Conservation (phyloP, 1,284 basidiomycete species). For the Moesziomyces antarcticus region DNA sequence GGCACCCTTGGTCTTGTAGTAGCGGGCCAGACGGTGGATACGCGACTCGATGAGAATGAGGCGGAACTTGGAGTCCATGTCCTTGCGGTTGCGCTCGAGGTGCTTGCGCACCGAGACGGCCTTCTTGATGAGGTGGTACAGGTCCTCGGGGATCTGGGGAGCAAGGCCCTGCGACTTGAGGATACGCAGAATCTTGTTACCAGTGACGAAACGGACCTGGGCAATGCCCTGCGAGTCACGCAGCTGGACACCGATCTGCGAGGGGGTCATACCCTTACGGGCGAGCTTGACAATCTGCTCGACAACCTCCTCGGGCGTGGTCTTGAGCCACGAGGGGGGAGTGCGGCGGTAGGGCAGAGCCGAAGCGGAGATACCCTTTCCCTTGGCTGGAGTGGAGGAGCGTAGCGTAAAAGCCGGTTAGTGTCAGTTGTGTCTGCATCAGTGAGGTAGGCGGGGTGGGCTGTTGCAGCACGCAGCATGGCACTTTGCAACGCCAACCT, state of each 20-base stretch:
- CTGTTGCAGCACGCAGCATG: too few relatives aligned
- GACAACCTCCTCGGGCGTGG: conserved; percentile 91
- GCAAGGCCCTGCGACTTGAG: conserved; percentile 95
- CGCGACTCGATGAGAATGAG: conserved; percentile 97
- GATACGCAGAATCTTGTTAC: conserved; percentile 99
- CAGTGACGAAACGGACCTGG: conserved; percentile 93
- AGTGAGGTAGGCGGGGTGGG: neutral
- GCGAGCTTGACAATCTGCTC: conserved; percentile 98
- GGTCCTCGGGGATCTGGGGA: conserved; percentile 97
- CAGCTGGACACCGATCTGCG: conserved; percentile 97
- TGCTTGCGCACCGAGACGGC: conserved; percentile 99
- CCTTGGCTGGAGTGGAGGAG: conserved; percentile 53
- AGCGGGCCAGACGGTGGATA: conserved; percentile 92
- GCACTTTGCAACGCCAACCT: too few relatives aligned
- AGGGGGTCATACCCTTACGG: conserved; percentile 96
- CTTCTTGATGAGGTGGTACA: conserved; percentile 99
- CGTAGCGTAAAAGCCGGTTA: neutral
- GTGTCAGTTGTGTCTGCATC: conserved; percentile 4
- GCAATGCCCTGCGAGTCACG: conserved; percentile 98
- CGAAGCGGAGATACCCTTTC: conserved; percentile 75
- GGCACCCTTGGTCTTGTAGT: conserved; percentile 99
- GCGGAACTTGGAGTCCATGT: conserved; percentile 84
- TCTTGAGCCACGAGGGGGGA: conserved; percentile 96
- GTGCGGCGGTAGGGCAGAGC: conserved; percentile 96
- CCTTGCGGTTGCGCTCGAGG: conserved; percentile 97